A percentile compares a stretch with the other conserved stretches of the same genome.
Evolutionary conservation across 78 protist species (phyloP).

Genomic region (Polysphondylium violaceum): DNA sequence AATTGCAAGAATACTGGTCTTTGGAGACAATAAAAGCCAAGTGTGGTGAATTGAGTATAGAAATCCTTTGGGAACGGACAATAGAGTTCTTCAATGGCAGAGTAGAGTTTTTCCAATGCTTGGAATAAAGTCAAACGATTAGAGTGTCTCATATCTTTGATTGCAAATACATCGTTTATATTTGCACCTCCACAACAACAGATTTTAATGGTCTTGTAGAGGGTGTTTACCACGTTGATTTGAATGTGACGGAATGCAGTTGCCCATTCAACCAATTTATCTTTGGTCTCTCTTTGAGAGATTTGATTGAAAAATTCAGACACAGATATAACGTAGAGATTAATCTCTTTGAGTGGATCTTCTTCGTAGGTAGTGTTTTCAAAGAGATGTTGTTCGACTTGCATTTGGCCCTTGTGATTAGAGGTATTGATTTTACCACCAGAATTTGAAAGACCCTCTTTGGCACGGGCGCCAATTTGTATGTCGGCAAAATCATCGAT

Average conservation of each 20-base stretch:
- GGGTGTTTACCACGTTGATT: constrained; percentile 24
- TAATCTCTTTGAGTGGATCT: constrained; percentile 39
- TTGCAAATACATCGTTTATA: not conserved
- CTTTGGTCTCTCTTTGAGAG: constrained; percentile 65
- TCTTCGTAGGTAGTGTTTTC: constrained; percentile 43
- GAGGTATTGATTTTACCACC: not conserved
- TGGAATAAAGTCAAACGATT: constrained; percentile 17
- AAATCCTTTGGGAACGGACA: constrained; percentile 77
- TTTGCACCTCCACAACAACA: constrained; percentile 10
- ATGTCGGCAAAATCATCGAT: constrained; percentile 4
- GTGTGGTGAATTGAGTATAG: constrained; percentile 47
- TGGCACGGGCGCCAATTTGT: not conserved
- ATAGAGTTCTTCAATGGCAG: constrained; percentile 67
- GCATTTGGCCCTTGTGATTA: not conserved
- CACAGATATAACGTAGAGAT: not conserved
- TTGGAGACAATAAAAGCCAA: constrained; percentile 50
- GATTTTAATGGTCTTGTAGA: constrained; percentile 15
- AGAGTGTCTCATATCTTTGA: constrained; percentile 30
- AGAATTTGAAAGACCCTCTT: not conserved
- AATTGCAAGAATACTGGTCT: constrained; percentile 46
- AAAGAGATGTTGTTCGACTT: not conserved
- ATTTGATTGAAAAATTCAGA: constrained; percentile 9
- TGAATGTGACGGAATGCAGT: constrained; percentile 32
- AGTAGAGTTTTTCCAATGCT: constrained; percentile 46
- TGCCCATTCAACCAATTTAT: constrained; percentile 61